Evolutionary conservation across 2,329 filamentous ascomycete genomes (phyloP), one percentile per base, ranked within the genome.

Genomic region (Tolypocladium inflatum): DNA sequence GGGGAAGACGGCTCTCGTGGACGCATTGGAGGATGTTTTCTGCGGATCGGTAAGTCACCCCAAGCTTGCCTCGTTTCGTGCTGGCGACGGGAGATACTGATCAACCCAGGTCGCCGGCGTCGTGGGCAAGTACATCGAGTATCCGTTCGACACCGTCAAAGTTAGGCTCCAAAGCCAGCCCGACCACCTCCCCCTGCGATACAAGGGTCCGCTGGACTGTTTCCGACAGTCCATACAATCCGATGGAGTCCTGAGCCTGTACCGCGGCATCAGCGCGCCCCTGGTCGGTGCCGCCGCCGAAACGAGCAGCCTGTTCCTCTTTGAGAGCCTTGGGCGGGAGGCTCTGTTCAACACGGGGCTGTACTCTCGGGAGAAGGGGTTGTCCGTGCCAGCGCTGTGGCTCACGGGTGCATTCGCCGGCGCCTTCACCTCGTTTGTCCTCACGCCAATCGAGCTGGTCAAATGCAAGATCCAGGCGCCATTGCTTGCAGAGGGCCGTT

Each of bases 391-490:
- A 1, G 87, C 86, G 1, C 80, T 97, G 19, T 83, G 90, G 71
- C 76, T 85, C 55, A 95, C 91, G 21, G 94, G 94, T 53, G 93
- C 90, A 54, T 87, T 90, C 59, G 88, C 92, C 1, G 94, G 94
- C 39, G 88, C 89, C 43, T 89, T 96, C 67, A 96, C 94, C 0
- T 96, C 91, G 0, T 80, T 97, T 54, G 85, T 96, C 38, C 83
- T 99, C 61, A 99, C 94, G 0, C 94, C 94, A 0, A 91, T 99
- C 64, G 94, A 99, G 75, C 83, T 99, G 56, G 89, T 99, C 70
- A 99, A 99, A 76, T 99, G 94, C 82, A 95, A 94, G 74, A 96
- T 99, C 76, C 94, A 99, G 72, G 92, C 93, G 1, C 90, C 81
- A 11, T 68, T 66, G 19, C 70, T 75, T 1, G 69, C 72, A 2